phyloP scores from a whole-genome alignment of 306 rosid genomes.

The Dryas octopetala region DNA sequence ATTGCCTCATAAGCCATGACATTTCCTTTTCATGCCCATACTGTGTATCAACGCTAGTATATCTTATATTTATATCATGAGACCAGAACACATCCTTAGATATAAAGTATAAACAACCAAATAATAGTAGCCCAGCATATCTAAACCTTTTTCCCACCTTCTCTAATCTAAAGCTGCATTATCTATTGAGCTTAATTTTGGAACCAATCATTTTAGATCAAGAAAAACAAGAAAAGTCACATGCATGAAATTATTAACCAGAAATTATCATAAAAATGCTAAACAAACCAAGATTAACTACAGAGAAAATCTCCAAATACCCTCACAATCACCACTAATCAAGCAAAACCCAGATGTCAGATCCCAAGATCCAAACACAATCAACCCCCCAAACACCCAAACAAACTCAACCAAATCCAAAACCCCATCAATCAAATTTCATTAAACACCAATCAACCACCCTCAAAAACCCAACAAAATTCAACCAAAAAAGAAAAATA shows the following conservation, averaged over 20 bases:
- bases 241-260: not conserved
- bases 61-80: not conserved
- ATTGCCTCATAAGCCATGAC: not conserved
- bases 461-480: not conserved
- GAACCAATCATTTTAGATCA: not conserved
- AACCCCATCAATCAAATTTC: not conserved
- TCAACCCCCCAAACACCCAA: not conserved
- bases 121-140: no score
- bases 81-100: not conserved
- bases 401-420: conserved; percentile 1
- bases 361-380: conserved; percentile 28
- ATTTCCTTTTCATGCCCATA: not conserved
- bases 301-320: not conserved
- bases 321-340: not conserved
- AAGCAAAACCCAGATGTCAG: conserved; percentile 22
- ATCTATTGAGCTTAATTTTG: no score
- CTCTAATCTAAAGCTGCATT: not conserved
- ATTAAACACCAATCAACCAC: not conserved
- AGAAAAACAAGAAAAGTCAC: not conserved
- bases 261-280: conserved; percentile 1
- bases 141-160: no score
- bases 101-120: no score
- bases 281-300: not conserved
- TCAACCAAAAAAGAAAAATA: not conserved
- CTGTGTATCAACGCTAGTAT: not conserved